A percentile compares a stretch with the other conserved stretches of the same genome.
Conservation (phyloP, 352 stramenopile genomes). For the Peronospora belbahrii region DNA sequence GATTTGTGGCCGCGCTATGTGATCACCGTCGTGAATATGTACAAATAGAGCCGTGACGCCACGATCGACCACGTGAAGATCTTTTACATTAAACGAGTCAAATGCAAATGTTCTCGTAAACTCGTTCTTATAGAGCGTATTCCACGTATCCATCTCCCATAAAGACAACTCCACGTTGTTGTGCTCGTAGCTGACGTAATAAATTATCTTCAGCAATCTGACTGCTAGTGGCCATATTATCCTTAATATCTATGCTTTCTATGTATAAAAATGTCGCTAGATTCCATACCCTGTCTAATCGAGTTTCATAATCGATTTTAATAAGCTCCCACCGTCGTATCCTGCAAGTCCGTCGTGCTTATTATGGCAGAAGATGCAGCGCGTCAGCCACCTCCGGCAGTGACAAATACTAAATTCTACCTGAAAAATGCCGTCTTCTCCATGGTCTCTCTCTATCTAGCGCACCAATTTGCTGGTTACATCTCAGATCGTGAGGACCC, state of each 20-base stretch:
- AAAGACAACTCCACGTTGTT: conserved; percentile 82
- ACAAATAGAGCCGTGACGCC: conserved; percentile 79
- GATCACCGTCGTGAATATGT: too few relatives aligned
- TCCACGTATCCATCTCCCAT: conserved; percentile 99
- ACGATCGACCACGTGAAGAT: conserved; percentile 97
- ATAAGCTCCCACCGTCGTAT: too few relatives aligned
- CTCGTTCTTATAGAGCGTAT: conserved; percentile 86
- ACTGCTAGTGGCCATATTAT: conserved; percentile 86
- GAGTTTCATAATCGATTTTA: too few relatives aligned
- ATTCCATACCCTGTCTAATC: too few relatives aligned
- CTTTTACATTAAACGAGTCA: conserved; percentile 97
- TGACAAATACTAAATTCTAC: conserved; percentile 51
- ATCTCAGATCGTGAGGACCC: conserved; percentile 53
- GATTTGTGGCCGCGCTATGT: too few relatives aligned
- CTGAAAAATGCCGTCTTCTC: conserved; percentile 72
- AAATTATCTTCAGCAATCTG: conserved; percentile 95
- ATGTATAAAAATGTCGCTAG: too few relatives aligned
- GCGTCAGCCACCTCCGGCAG: conserved; percentile 20
- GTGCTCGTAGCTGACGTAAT: conserved; percentile 78
- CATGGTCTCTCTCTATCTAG: conserved; percentile 61
- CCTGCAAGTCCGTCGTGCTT: too few relatives aligned
- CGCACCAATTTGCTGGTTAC: conserved; percentile 47
- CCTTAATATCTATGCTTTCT: conserved; percentile 95
- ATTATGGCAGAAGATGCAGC: conserved; percentile 29
- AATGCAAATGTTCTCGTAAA: conserved; percentile 92